Evolutionary conservation across 495 filamentous ascomycete species (phyloP), one percentile per base, ranked within the genome.

Genomic region (Apodospora peruviana): DNA sequence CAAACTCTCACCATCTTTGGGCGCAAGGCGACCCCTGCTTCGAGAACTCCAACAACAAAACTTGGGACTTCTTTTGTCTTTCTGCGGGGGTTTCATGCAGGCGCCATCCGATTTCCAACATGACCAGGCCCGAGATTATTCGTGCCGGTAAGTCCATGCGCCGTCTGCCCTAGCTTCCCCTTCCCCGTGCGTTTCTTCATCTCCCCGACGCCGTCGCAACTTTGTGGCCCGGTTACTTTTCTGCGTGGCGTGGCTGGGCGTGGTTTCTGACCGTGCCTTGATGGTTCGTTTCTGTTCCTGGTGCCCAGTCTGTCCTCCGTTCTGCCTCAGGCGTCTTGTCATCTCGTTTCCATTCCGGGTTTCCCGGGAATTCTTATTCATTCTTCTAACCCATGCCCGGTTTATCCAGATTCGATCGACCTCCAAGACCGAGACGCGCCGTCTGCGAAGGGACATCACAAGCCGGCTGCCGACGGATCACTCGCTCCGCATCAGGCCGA

Each of bases 341-440:
- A n/a, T n/a, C n/a, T n/a, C n/a, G n/a, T n/a, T n/a, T n/a, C n/a
- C n/a, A n/a, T n/a, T n/a, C n/a, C n/a, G n/a, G n/a, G n/a, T n/a
- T n/a, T n/a, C 22, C 37, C 51, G 34, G 54, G 18, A 42, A 17
- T 51, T 27, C 45, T 18, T 45, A 27, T 25, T 37, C 41, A 37
- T 43, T 45, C 54, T 37, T 57, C 59, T 57, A 39, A 63, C 53
- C 39, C 46, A 21, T 10, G 3, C 40, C 44, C 46, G 52, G 51
- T 56, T 50, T 53, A 49, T 47, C 50, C 60, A 96, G 93, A 99
- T 72, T 91, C 93, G 43, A 82, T 97, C 65, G 93, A 98, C 70
- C 84, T 98, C 5, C 94, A 99, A 73, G 80, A 85, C 66, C 85
- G 83, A 58, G 72, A 84, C 62, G 69, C 86, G 21, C 89, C 89